Evolutionary conservation across 2,329 filamentous ascomycete genomes (phyloP).

Genomic region (Parastagonospora nodorum): DNA sequence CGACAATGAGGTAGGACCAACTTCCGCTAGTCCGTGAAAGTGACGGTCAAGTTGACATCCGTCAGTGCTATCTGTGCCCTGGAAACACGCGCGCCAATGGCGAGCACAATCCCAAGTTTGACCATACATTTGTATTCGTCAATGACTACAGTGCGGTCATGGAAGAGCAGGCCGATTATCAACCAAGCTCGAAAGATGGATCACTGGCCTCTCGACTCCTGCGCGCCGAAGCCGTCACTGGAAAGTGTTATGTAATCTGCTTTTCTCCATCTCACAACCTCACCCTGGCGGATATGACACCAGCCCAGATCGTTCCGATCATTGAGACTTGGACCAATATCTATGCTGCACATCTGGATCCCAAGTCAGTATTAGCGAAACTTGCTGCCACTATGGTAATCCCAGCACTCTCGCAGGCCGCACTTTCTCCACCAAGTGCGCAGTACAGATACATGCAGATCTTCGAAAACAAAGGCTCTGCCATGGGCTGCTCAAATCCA

Average conservation of each 20-base stretch:
- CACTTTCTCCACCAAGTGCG: constrained; percentile 62
- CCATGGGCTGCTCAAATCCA: constrained; percentile 98
- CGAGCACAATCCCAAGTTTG: constrained; percentile 83
- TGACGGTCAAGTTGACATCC: constrained; percentile 23
- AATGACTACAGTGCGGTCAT: constrained; percentile 98
- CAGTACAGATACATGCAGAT: constrained; percentile 98
- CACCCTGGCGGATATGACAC: constrained; percentile 87
- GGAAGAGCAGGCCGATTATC: constrained; percentile 85
- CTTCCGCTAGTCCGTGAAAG: not conserved
- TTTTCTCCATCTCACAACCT: constrained; percentile 90
- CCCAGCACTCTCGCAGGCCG: constrained; percentile 53
- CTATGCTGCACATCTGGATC: constrained; percentile 80
- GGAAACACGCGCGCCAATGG: constrained; percentile 88
- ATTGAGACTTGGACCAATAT: constrained; percentile 91
- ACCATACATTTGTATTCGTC: constrained; percentile 88
- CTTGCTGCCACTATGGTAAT: constrained; percentile 53
- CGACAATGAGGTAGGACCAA: constrained; percentile 63
- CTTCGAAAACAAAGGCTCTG: constrained; percentile 97
- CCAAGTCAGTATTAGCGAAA: constrained; percentile 66
- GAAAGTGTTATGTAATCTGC: constrained; percentile 95
- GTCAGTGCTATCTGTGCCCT: constrained; percentile 89
- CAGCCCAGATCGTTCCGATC: constrained; percentile 77
- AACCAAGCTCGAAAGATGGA: constrained; percentile 55
- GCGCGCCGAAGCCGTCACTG: constrained; percentile 82
- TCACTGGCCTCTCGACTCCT: constrained; percentile 75